Percentiles rank a stretch among this genome's conserved stretches.
phyloP scores from a whole-genome alignment of 495 filamentous ascomycete genomes.

The Symbiotaphrina buchneri region DNA sequence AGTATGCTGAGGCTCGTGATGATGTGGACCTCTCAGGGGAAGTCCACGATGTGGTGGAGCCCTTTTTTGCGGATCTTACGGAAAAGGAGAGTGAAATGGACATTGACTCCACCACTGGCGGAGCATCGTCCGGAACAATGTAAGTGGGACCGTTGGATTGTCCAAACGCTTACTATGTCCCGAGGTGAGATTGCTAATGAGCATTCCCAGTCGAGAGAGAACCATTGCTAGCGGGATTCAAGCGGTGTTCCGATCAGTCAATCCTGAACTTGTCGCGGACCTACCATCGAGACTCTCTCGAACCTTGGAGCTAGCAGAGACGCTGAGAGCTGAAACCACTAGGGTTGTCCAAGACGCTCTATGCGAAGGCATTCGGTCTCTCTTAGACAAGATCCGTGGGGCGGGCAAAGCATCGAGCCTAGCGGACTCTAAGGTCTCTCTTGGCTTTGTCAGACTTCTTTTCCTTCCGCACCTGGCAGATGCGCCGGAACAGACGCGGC shows the following conservation, averaged over 20 bases:
- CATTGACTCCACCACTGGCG: neutral
- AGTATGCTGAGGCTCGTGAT: slow-evolving; percentile 36
- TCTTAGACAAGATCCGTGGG: no score
- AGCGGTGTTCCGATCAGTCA: slow-evolving; percentile 3
- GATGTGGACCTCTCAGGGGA: slow-evolving; percentile 46
- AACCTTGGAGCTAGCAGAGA: no score
- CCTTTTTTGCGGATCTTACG: neutral
- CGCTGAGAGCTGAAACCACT: no score
- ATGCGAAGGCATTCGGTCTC: no score
- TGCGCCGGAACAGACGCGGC: no score
- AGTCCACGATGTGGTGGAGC: slow-evolving; percentile 35
- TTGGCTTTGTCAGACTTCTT: no score
- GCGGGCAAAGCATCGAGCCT: no score
- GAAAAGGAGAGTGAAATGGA: slow-evolving; percentile 2
- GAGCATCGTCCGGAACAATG: neutral
- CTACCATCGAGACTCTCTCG: no score
- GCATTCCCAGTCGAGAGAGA: neutral
- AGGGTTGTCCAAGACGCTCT: no score
- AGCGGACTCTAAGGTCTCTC: no score
- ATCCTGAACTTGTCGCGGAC: neutral
- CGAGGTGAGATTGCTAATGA: no score
- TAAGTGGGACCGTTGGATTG: neutral
- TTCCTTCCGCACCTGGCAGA: no score
- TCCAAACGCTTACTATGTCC: neutral
- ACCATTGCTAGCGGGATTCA: slow-evolving; percentile 1